A percentile compares a stretch with the other conserved stretches of the same genome.
Conservation (phyloP, 2,329 filamentous ascomycete genomes). For the Paecilomyces niveus region DNA sequence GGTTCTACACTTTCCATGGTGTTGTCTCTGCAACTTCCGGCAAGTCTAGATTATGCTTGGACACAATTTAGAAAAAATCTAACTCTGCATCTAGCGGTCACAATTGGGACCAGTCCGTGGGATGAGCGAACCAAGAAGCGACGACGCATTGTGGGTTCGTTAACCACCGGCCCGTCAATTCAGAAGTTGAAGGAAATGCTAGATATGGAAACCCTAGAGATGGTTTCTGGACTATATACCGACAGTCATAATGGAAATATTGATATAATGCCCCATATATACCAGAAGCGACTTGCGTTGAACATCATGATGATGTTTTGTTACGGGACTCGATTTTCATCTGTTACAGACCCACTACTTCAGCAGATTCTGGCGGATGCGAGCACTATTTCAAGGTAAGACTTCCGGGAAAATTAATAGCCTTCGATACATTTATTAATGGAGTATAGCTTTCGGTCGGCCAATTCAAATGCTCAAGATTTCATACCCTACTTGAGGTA, state of each 20-base stretch:
- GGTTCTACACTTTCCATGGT: conserved; percentile 8
- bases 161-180: conserved; percentile 6
- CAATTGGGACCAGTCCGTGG: conserved; percentile 9
- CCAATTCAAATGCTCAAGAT: conserved; percentile 1
- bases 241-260: conserved; percentile 2
- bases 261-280: conserved; percentile 4
- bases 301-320: conserved; percentile 8
- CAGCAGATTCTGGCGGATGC: not conserved
- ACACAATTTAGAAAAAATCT: not conserved
- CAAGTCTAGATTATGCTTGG: not conserved
- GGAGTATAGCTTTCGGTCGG: not conserved
- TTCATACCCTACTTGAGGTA: not conserved
- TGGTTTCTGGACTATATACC: conserved; percentile 3
- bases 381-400: not conserved
- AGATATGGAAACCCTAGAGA: conserved; percentile 5
- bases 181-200: conserved; percentile 3
- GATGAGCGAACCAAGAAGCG: conserved; percentile 9
- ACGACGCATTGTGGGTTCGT: conserved; percentile 7
- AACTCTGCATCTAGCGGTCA: conserved; percentile 1
- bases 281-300: conserved; percentile 4
- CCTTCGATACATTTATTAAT: not conserved
- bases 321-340: conserved; percentile 4
- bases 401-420: no score
- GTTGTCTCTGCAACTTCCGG: conserved; percentile 5
- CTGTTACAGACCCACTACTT: not conserved